Base-by-base conservation (phyloP, 1,139 yeast species). In the Yamadazyma kanchanaburiensis region DNA sequence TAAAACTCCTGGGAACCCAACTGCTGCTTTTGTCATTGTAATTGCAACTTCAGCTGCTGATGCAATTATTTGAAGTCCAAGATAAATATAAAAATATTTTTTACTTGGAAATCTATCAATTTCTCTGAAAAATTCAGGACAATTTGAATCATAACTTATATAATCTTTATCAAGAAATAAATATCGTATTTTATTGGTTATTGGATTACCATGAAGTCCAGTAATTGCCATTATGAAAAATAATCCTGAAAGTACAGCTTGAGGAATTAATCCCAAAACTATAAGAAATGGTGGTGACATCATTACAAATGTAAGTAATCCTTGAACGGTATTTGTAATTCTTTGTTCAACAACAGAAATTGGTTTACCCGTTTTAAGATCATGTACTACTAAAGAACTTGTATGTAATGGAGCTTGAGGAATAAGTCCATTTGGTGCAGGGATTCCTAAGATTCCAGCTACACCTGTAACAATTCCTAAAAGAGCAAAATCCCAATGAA, bases 321-420 rank as follows among this genome's bases (percentile, higher is more conserved):
- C 98, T 50, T 91, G 98, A 1, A 72, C 65, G 0, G 88, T 77
- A 48, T 91, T 91, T 2, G 94, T 82, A 25, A 87, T 64, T 27
- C 98, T 57, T 52, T 91, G 98, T 47, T 91, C 98, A 3, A 91
- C 95, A 6, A 89, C 91, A 3, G 77, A 64, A 1, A 64, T 49
- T 2, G 77, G 65, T 30, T 50, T 48, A 8, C 75, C 72, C 4
- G 55, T 44, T 12, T 49, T 59, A 28, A 58, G 57, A 37, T 75
- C 74, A 39, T 70, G 72, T 4, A 86, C 80, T 25, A 87, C 76
- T 21, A 91, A 58, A 0, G 95, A 78, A 32, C 71, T 74, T 0
- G 97, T 88, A 48, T 91, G 98, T 25, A 91, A 55, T 0, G 97
- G 98, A 0, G 97, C 97, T 54, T 91, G 98, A 0, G 98, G 98